Percentiles rank a stretch among this genome's conserved stretches.
Conservation (phyloP, 495 filamentous ascomycete species). For the Viridothelium virens region DNA sequence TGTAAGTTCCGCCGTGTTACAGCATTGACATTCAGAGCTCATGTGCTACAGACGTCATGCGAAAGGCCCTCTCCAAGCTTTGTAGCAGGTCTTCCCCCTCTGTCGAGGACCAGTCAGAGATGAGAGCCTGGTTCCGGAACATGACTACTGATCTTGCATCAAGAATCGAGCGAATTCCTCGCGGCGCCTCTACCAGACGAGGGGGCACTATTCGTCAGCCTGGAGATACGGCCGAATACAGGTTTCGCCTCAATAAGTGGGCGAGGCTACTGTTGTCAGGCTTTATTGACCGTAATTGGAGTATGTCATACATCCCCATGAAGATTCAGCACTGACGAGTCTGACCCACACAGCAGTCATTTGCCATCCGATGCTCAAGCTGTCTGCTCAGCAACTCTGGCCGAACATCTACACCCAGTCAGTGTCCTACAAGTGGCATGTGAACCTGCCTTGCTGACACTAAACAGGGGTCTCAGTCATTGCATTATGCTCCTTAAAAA, state of each 20-base stretch:
- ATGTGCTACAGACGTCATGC: constrained; percentile 3
- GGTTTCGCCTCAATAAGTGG: constrained; percentile 13
- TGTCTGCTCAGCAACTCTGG: constrained; percentile 9
- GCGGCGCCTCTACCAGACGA: neutral
- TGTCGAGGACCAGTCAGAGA: neutral
- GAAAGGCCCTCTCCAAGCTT: constrained; percentile 5
- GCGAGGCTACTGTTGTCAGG: constrained; percentile 15
- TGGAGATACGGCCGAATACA: constrained; percentile 12
- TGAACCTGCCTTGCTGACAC: neutral
- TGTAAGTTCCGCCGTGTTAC: neutral
- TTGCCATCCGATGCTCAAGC: constrained; percentile 13
- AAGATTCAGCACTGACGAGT: neutral
- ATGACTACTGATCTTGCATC: constrained; percentile 3
- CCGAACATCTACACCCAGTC: constrained; percentile 14
- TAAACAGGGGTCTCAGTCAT: constrained; percentile 12
- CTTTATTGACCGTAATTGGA: constrained; percentile 14
- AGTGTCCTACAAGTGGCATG: neutral
- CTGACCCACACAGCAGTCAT: constrained; percentile 14
- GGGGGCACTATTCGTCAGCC: neutral
- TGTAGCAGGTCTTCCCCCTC: neutral
- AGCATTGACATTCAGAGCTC: neutral
- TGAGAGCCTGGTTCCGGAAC: constrained; percentile 4
- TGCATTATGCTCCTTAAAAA: constrained; percentile 14
- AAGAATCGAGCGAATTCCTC: constrained; percentile 9
- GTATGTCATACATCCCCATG: neutral